These are phyloP conservation scores for Penicillium roqueforti DNA, from an alignment of 495 filamentous ascomycete genomes.

Conservation along the genomic window DNA sequence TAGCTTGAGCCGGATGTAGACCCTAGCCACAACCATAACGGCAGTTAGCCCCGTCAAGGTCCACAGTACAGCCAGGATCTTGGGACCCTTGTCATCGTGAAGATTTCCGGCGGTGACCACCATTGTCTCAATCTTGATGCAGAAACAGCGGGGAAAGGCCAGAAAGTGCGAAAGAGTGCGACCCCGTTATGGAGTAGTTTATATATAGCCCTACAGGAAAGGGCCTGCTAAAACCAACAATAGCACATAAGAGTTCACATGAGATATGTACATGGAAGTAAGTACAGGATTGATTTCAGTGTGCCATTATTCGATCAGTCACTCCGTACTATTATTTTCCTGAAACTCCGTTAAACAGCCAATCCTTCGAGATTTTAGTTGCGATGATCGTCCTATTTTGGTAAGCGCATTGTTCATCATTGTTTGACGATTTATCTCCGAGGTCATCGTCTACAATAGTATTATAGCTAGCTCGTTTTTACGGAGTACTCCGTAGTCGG, in stretches of 20 bases:
- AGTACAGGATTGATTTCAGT: neutral
- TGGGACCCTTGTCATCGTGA: conserved; percentile 33
- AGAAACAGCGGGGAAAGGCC: neutral
- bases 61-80: conserved; percentile 43
- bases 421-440: neutral
- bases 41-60: conserved; percentile 30
- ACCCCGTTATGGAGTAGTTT: neutral
- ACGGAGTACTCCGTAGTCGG: too few relatives aligned
- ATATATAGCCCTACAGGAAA: neutral
- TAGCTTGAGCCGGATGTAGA: conserved; percentile 44
- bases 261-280: neutral
- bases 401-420: neutral
- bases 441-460: neutral
- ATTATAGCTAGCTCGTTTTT: neutral
- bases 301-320: neutral
- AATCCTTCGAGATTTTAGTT: neutral
- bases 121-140: conserved; percentile 4
- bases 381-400: neutral
- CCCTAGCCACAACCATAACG: conserved; percentile 34
- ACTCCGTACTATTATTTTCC: too few relatives aligned
- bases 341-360: neutral
- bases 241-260: neutral
- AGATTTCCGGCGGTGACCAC: conserved; percentile 6
- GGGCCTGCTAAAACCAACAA: neutral
- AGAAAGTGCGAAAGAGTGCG: neutral